A percentile compares a stretch with the other conserved stretches of the same genome.
These are phyloP conservation scores for Aspergillus taichungensis DNA, from an alignment of 495 filamentous ascomycete species.

Conservation along the genomic window DNA sequence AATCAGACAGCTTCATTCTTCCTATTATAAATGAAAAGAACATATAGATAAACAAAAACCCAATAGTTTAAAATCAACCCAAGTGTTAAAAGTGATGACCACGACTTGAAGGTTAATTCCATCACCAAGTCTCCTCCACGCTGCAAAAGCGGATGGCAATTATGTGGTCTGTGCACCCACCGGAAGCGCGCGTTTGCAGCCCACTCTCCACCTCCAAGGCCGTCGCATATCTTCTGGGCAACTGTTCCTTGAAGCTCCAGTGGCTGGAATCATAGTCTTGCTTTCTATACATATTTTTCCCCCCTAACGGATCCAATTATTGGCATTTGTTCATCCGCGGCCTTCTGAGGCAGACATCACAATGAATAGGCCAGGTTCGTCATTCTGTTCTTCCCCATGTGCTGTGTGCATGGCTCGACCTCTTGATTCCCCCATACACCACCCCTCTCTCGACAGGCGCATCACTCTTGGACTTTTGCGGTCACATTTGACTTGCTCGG, in stretches of 20 bases:
- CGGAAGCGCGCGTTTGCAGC: slow-evolving; percentile 32
- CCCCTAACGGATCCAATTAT: neutral
- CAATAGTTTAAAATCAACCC: too few relatives aligned
- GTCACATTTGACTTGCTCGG: neutral
- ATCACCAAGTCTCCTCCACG: neutral
- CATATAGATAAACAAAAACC: too few relatives aligned
- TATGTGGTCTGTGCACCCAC: slow-evolving; percentile 18
- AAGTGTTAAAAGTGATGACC: too few relatives aligned
- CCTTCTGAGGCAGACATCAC: neutral
- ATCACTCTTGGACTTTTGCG: neutral
- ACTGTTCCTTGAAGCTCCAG: slow-evolving; percentile 20
- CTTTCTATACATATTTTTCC: slow-evolving; percentile 6
- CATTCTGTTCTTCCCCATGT: slow-evolving; percentile 15
- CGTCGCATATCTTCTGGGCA: slow-evolving; percentile 30
- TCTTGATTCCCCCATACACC: slow-evolving; percentile 2
- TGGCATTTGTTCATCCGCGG: neutral
- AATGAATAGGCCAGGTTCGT: slow-evolving; percentile 41
- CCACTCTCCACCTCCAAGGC: slow-evolving; percentile 30
- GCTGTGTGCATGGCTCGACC: slow-evolving; percentile 7
- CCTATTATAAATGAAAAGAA: too few relatives aligned
- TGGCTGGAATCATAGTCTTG: slow-evolving; percentile 11
- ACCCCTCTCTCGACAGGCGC: neutral
- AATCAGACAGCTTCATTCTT: too few relatives aligned
- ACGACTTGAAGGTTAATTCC: neutral
- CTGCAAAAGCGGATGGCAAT: slow-evolving; percentile 1